phyloP scores from a whole-genome alignment of 345 rosid species.

The Camelina laxa region DNA sequence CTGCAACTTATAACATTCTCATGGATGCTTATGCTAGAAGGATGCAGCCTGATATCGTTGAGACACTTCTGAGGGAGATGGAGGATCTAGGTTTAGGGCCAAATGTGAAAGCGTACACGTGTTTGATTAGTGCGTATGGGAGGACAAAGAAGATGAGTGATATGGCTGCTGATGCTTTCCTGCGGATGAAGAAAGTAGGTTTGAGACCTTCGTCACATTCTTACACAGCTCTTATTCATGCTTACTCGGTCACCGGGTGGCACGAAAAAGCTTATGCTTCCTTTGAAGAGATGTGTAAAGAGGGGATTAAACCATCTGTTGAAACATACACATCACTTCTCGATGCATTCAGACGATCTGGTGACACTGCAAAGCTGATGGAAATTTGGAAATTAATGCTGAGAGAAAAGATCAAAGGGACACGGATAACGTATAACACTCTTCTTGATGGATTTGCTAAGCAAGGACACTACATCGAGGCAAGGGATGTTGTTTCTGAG shows the following conservation, averaged over 20 bases:
- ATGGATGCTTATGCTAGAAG: conserved; percentile 89
- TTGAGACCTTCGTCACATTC: conserved; percentile 78
- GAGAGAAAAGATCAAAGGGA: conserved; percentile 62
- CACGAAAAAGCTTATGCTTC: conserved; percentile 73
- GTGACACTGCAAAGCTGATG: conserved; percentile 65
- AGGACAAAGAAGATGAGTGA: conserved; percentile 78
- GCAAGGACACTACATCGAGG: conserved; percentile 82
- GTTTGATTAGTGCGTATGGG: conserved; percentile 82
- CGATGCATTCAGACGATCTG: conserved; percentile 79
- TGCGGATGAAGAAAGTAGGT: conserved; percentile 76
- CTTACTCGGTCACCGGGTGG: conserved; percentile 83
- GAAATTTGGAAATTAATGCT: conserved; percentile 82
- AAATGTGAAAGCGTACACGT: conserved; percentile 68
- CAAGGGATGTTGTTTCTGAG: conserved; percentile 78
- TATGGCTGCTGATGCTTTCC: conserved; percentile 79
- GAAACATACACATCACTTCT: conserved; percentile 87
- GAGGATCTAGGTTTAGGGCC: conserved; percentile 66
- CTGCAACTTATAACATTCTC: conserved; percentile 68
- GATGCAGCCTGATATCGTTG: conserved; percentile 84
- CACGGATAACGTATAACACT: conserved; percentile 76
- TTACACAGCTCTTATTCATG: conserved; percentile 85
- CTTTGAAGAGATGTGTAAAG: conserved; percentile 69
- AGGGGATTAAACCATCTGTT: conserved; percentile 72
- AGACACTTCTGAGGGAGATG: conserved; percentile 72
- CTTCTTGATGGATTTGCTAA: conserved; percentile 91